These are phyloP conservation scores for Diaporthe sp. DNA, from an alignment of 2,329 filamentous ascomycete genomes.

Conservation along the genomic window DNA sequence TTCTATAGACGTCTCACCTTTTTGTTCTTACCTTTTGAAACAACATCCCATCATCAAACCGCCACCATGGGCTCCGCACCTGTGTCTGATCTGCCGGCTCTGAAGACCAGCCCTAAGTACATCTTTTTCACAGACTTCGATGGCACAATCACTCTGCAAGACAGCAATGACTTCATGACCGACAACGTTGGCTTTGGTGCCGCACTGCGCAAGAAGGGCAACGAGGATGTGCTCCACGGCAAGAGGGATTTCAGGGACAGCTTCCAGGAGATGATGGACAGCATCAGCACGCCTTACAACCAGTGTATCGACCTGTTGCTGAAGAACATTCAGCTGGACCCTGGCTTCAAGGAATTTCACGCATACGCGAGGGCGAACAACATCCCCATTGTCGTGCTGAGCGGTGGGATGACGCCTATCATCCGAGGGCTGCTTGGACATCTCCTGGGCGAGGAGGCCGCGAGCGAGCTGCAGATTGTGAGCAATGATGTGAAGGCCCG, in stretches of 20 bases:
- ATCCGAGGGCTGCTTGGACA: conserved; percentile 86
- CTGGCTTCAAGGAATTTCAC: conserved; percentile 89
- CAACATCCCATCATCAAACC: not conserved
- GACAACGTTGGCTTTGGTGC: conserved; percentile 90
- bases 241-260: conserved; percentile 83
- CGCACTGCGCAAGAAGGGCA: conserved; percentile 77
- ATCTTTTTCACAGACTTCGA: conserved; percentile 99
- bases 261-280: conserved; percentile 94
- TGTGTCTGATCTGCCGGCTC: conserved; percentile 64
- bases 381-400: conserved; percentile 91
- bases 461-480: conserved; percentile 86
- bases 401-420: conserved; percentile 92
- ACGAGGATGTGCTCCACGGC: conserved; percentile 80
- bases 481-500: conserved; percentile 82
- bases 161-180: conserved; percentile 80
- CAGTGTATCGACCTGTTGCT: conserved; percentile 84
- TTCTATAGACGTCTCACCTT: not conserved
- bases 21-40: not conserved
- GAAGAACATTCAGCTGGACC: conserved; percentile 89
- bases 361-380: conserved; percentile 84
- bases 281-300: conserved; percentile 82
- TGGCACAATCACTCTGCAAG: conserved; percentile 86
- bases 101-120: conserved; percentile 81
- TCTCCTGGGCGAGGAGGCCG: conserved; percentile 81
- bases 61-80: conserved; percentile 56